Evolutionary conservation across 2,329 filamentous ascomycete species (phyloP).

Genomic region (Colletotrichum chrysophilum): DNA sequence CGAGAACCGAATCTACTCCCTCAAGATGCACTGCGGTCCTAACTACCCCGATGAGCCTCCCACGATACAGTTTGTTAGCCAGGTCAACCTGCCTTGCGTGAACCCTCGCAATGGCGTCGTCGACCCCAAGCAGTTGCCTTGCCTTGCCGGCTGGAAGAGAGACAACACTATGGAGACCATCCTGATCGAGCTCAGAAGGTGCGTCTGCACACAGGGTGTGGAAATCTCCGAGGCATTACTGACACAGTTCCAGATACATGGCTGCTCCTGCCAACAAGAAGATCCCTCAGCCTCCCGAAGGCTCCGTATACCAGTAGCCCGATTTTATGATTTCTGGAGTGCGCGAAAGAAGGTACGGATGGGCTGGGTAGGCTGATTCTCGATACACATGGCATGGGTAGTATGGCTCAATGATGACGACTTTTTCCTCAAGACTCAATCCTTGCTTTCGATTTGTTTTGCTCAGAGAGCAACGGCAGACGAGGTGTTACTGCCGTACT

Average conservation of each 20-base stretch:
- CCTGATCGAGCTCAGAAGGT: constrained; percentile 84
- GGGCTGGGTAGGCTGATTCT: not conserved
- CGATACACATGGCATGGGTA: constrained; percentile 9
- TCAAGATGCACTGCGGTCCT: constrained; percentile 93
- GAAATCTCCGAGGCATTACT: not conserved
- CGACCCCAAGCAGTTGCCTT: constrained; percentile 82
- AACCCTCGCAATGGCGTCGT: constrained; percentile 82
- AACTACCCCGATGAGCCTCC: constrained; percentile 91
- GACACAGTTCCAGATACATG: constrained; percentile 75
- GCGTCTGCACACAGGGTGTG: constrained; percentile 26
- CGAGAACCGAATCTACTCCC: constrained; percentile 98
- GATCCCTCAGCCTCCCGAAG: constrained; percentile 90
- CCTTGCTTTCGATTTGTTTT: not conserved
- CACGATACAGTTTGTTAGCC: constrained; percentile 88
- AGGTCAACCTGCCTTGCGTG: constrained; percentile 96
- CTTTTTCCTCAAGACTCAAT: not conserved
- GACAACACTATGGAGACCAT: constrained; percentile 96
- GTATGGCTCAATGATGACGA: constrained; percentile 20
- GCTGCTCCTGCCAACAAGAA: constrained; percentile 92
- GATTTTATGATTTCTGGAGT: constrained; percentile 9
- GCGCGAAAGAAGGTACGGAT: not conserved
- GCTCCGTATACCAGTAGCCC: constrained; percentile 53
- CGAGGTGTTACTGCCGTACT: not conserved
- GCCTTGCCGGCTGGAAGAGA: constrained; percentile 87
- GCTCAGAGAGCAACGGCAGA: not conserved